A percentile compares a stretch with the other conserved stretches of the same genome.
Conservation (phyloP, 345 rosid genomes). For the Eutrema yunnanense region DNA sequence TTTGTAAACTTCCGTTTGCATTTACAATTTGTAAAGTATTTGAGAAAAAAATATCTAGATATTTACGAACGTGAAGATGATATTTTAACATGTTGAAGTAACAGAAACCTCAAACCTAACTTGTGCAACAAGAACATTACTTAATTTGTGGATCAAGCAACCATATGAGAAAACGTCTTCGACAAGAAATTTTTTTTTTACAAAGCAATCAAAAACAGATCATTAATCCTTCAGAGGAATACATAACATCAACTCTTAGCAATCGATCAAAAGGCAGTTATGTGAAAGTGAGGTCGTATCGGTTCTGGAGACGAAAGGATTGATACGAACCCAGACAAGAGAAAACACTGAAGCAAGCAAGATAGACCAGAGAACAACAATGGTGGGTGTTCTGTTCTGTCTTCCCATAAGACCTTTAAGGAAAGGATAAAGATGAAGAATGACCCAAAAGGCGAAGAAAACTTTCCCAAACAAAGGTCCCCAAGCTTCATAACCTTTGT, state of each 20-base stretch:
- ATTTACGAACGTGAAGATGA: not conserved
- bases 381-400: slow-evolving; percentile 93
- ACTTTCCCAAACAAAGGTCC: slow-evolving; percentile 96
- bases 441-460: slow-evolving; percentile 96
- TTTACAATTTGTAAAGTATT: not conserved
- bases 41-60: not conserved
- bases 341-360: slow-evolving; percentile 91
- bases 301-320: slow-evolving; percentile 54
- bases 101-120: not conserved
- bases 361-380: slow-evolving; percentile 93
- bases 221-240: not conserved
- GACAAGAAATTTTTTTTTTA: not conserved
- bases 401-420: slow-evolving; percentile 99
- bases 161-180: slow-evolving; percentile 4
- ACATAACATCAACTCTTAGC: slow-evolving; percentile 32
- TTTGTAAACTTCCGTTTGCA: not conserved
- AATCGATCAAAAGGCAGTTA: slow-evolving; percentile 78
- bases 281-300: slow-evolving; percentile 29
- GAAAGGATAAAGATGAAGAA: slow-evolving; percentile 95
- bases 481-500: slow-evolving; percentile 97
- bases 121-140: not conserved
- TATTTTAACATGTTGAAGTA: not conserved
- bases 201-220: not conserved
- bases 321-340: slow-evolving; percentile 89
- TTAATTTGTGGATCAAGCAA: slow-evolving; percentile 5